Percentiles rank a stretch among this genome's conserved stretches.
phyloP scores from a whole-genome alignment of 192 early-diverging fungal species.

The Coemansia erecta region DNA sequence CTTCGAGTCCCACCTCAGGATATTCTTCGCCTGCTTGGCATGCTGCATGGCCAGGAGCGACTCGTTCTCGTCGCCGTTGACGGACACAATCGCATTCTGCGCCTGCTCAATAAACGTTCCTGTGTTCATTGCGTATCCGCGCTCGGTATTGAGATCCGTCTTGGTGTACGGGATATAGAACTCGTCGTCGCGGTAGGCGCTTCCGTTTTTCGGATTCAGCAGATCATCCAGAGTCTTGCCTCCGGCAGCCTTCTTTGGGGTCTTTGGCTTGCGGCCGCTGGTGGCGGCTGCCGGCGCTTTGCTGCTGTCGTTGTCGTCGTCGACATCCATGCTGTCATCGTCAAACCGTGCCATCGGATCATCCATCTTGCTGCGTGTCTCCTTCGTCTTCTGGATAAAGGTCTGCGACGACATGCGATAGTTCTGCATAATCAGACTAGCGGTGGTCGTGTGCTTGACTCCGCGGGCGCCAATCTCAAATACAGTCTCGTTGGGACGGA shows the following conservation, averaged over 20 bases:
- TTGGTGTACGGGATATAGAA: slow-evolving; percentile 88
- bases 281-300: background rate
- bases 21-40: slow-evolving; percentile 49
- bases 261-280: slow-evolving; percentile 5
- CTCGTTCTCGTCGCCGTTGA: slow-evolving; percentile 80
- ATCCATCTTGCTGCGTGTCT: slow-evolving; percentile 30
- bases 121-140: slow-evolving; percentile 70
- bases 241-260: background rate
- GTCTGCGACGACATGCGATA: slow-evolving; percentile 49
- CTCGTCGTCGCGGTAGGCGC: slow-evolving; percentile 66
- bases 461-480: slow-evolving; percentile 93
- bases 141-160: slow-evolving; percentile 83
- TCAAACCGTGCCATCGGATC: slow-evolving; percentile 42
- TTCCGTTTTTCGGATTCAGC: slow-evolving; percentile 28
- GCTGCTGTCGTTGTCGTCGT: slow-evolving; percentile 26
- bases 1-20: slow-evolving; percentile 85
- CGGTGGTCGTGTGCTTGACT: slow-evolving; percentile 65
- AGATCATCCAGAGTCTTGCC: slow-evolving; percentile 9
- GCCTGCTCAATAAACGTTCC: slow-evolving; percentile 83
- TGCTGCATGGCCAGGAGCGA: slow-evolving; percentile 60
- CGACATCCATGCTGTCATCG: slow-evolving; percentile 12
- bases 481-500: slow-evolving; percentile 88
- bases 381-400: slow-evolving; percentile 29
- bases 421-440: slow-evolving; percentile 67
- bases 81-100: slow-evolving; percentile 67